Evolutionary conservation across 257 asterid genomes (phyloP).

Genomic region (Sherardia arvensis): DNA sequence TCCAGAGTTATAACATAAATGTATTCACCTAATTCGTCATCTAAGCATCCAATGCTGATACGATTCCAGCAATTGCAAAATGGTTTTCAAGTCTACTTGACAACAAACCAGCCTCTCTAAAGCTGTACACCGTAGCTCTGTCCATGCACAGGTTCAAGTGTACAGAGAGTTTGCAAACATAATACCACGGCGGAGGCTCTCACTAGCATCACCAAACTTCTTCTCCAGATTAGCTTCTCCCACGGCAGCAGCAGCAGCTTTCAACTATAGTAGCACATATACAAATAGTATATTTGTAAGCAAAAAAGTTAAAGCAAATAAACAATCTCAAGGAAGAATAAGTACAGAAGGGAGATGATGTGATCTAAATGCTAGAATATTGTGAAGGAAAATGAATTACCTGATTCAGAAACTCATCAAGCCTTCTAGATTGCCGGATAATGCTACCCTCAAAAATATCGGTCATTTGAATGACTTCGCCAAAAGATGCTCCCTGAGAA

Average conservation of each 20-base stretch:
- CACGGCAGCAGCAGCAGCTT: conserved; percentile 89
- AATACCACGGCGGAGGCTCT: conserved; percentile 89
- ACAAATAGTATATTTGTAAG: neutral
- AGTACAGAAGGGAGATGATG: no score
- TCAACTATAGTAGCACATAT: conserved; percentile 38
- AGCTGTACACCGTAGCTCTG: neutral
- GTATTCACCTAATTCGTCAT: neutral
- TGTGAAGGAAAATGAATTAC: conserved; percentile 18
- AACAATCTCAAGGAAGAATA: neutral
- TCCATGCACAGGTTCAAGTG: conserved; percentile 27
- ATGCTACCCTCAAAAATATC: conserved; percentile 97
- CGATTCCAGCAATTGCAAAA: neutral
- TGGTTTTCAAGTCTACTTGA: neutral
- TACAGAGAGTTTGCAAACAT: conserved; percentile 96
- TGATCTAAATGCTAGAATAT: neutral
- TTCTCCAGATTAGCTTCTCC: conserved; percentile 79
- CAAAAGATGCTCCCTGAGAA: conserved; percentile 73
- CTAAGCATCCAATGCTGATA: neutral
- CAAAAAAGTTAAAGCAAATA: neutral
- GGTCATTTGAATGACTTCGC: conserved; percentile 74
- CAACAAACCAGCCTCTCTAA: conserved; percentile 4
- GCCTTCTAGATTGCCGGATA: conserved; percentile 79
- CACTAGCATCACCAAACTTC: conserved; percentile 74
- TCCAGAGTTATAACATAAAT: neutral
- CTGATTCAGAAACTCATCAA: conserved; percentile 93